phyloP scores from a whole-genome alignment of 2,329 filamentous ascomycete species.

The Fusarium nurragi region DNA sequence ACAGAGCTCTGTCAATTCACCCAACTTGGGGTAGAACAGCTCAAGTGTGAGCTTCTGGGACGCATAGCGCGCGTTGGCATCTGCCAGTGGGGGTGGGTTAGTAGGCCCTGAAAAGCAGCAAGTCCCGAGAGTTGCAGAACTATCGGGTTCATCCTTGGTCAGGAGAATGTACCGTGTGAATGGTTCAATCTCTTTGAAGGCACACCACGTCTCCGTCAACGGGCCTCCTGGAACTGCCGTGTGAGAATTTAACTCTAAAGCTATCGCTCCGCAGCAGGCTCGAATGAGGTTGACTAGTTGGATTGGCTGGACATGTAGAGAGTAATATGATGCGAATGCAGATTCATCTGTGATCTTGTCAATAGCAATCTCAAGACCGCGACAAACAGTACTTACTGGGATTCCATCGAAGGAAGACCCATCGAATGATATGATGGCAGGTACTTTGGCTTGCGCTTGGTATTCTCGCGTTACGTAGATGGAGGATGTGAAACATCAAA shows the following conservation, averaged over 20 bases:
- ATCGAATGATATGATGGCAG: slow-evolving; percentile 78
- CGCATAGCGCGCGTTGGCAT: slow-evolving; percentile 50
- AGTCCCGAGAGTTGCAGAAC: not conserved
- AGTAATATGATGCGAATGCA: slow-evolving; percentile 71
- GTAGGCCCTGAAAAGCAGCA: slow-evolving; percentile 7
- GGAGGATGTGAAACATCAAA: slow-evolving; percentile 76
- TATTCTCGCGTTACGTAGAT: slow-evolving; percentile 71
- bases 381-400: slow-evolving; percentile 67
- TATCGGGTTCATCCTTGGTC: slow-evolving; percentile 49
- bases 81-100: slow-evolving; percentile 39
- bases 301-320: slow-evolving; percentile 69
- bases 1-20: slow-evolving; percentile 59
- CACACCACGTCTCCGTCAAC: slow-evolving; percentile 60
- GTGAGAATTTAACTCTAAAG: slow-evolving; percentile 45
- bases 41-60: slow-evolving; percentile 64
- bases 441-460: slow-evolving; percentile 74
- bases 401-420: slow-evolving; percentile 85
- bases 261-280: slow-evolving; percentile 68
- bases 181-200: slow-evolving; percentile 54
- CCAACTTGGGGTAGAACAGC: slow-evolving; percentile 62
- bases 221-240: slow-evolving; percentile 57
- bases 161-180: slow-evolving; percentile 66
- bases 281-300: slow-evolving; percentile 76
- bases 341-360: slow-evolving; percentile 66
- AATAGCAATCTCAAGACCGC: not conserved